A percentile compares a stretch with the other conserved stretches of the same genome.
Conservation (phyloP, 2,329 filamentous ascomycete genomes). For the Dothideomycetidae sp. region DNA sequence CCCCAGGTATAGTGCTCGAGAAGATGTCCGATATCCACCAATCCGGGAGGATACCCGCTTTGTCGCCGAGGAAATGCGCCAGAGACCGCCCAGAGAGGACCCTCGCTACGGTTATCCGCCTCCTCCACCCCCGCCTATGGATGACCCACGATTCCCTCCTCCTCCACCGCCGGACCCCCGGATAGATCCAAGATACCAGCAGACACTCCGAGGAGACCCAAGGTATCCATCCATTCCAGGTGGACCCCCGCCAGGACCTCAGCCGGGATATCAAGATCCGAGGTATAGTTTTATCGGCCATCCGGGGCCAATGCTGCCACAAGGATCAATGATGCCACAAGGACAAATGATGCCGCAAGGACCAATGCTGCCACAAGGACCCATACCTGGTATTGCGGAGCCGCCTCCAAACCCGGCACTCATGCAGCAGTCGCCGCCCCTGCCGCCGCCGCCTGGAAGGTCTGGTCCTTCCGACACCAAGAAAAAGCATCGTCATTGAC, state of each 20-base stretch:
- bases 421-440: constrained; percentile 5
- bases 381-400: not conserved
- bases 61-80: constrained; percentile 1
- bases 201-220: constrained; percentile 1
- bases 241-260: constrained; percentile 1
- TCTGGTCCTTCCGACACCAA: constrained; percentile 2
- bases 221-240: constrained; percentile 3
- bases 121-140: constrained; percentile 3
- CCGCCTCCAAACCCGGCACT: not conserved
- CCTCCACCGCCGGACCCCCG: not conserved
- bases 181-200: not conserved
- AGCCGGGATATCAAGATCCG: constrained; percentile 1
- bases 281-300: constrained; percentile 1
- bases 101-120: constrained; percentile 3
- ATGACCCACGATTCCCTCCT: constrained; percentile 4
- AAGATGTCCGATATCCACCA: not conserved
- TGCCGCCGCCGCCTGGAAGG: constrained; percentile 4
- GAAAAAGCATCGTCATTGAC: constrained; percentile 1
- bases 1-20: constrained; percentile 2
- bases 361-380: constrained; percentile 2
- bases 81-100: constrained; percentile 6
- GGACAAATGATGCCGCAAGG: constrained; percentile 1
- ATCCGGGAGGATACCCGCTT: not conserved
- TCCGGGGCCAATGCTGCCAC: constrained; percentile 1
- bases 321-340: constrained; percentile 2